Evolutionary conservation across 352 stramenopile genomes (phyloP).

Genomic region (Detonula confervacea): DNA sequence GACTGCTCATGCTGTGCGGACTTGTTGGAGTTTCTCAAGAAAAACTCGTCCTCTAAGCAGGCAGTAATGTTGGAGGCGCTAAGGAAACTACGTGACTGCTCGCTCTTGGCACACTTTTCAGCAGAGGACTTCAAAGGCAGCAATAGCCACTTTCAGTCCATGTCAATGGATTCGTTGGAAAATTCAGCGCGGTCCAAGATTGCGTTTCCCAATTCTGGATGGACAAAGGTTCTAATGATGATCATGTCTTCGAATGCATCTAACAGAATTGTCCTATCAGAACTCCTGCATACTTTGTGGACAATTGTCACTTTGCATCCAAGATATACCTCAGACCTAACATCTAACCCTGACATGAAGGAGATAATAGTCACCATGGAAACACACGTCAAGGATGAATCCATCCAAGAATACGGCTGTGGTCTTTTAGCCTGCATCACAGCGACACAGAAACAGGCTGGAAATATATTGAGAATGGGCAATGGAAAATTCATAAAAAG

Average conservation of each 20-base stretch:
- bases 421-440: constrained; percentile 42
- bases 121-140: too few species aligned
- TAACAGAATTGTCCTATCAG: constrained; percentile 38
- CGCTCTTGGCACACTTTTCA: not conserved
- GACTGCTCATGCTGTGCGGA: constrained; percentile 24
- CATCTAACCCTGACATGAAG: constrained; percentile 34
- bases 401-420: constrained; percentile 47
- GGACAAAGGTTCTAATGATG: constrained; percentile 34
- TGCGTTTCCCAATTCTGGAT: constrained; percentile 15
- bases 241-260: constrained; percentile 25
- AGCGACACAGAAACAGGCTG: constrained; percentile 21
- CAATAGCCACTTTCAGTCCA: not conserved
- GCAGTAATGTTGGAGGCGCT: constrained; percentile 18
- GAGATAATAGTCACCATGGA: constrained; percentile 40
- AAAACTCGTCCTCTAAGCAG: constrained; percentile 8
- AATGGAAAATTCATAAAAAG: constrained; percentile 38
- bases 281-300: constrained; percentile 41
- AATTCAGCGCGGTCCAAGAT: constrained; percentile 1
- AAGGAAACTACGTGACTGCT: constrained; percentile 14
- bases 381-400: constrained; percentile 24
- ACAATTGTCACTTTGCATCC: constrained; percentile 23
- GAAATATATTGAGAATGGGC: constrained; percentile 18
- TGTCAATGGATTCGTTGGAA: constrained; percentile 2
- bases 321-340: constrained; percentile 29
- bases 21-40: constrained; percentile 39